Percentiles rank a stretch among this genome's conserved stretches.
Conservation (phyloP, 2,329 filamentous ascomycete genomes). For the Colletotrichum scovillei region DNA sequence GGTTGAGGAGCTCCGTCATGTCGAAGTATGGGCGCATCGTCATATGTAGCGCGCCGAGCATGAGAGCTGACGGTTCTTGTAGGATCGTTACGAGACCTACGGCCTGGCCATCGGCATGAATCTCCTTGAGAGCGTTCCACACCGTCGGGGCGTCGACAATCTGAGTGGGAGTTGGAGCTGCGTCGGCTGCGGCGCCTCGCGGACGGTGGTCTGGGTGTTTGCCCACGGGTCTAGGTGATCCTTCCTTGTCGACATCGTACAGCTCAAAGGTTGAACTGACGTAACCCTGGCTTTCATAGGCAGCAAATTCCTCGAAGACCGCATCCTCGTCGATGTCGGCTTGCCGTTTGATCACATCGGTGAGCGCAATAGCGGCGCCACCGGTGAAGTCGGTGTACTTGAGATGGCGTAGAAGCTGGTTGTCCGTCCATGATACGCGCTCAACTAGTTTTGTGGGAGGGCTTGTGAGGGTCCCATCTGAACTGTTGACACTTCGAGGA, state of each 20-base stretch:
- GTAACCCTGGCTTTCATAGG: slow-evolving; percentile 51
- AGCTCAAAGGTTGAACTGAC: slow-evolving; percentile 66
- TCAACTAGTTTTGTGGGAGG: slow-evolving; percentile 20
- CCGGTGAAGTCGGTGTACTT: slow-evolving; percentile 54
- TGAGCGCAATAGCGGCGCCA: slow-evolving; percentile 50
- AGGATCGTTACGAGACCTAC: slow-evolving; percentile 70
- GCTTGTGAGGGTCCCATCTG: slow-evolving; percentile 6
- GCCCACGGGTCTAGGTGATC: slow-evolving; percentile 45
- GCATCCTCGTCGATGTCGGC: slow-evolving; percentile 46
- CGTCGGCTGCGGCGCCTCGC: slow-evolving; percentile 37
- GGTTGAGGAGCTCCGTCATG: slow-evolving; percentile 69
- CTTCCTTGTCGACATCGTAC: slow-evolving; percentile 64
- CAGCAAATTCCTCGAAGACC: slow-evolving; percentile 48
- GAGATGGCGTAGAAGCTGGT: slow-evolving; percentile 54
- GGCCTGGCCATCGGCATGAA: slow-evolving; percentile 51
- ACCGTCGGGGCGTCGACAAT: slow-evolving; percentile 53
- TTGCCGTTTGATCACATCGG: slow-evolving; percentile 46
- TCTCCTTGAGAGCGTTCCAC: slow-evolving; percentile 53
- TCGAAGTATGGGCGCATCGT: slow-evolving; percentile 69
- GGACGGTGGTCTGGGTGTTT: slow-evolving; percentile 21
- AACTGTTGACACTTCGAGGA: not conserved
- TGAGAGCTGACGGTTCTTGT: slow-evolving; percentile 69
- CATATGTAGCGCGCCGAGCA: slow-evolving; percentile 69
- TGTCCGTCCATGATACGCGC: slow-evolving; percentile 45
- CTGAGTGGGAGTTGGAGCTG: slow-evolving; percentile 48